Evolutionary conservation across 225 moss, liverwort and hornwort species (phyloP).

Genomic region (Takakia lepidozioides): DNA sequence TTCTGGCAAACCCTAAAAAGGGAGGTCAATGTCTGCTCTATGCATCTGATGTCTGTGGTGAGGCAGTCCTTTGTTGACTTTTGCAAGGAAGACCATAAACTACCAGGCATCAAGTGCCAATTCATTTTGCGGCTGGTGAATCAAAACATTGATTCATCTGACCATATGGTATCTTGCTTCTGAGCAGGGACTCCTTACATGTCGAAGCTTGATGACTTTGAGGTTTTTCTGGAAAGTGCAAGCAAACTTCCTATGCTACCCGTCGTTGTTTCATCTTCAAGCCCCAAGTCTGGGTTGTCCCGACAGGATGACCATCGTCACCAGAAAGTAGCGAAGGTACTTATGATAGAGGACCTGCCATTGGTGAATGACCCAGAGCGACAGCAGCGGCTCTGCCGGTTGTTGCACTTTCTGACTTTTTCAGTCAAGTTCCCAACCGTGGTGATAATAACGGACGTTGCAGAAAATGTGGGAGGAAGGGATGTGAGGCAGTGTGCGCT

Average conservation of each 20-base stretch:
- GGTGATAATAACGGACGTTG: slow-evolving; percentile 63
- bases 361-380: slow-evolving; percentile 41
- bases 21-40: no score
- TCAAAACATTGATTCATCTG: no score
- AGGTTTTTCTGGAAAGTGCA: slow-evolving; percentile 61
- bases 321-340: slow-evolving; percentile 29
- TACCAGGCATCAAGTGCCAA: no score
- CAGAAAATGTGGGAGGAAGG: slow-evolving; percentile 36
- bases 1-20: no score
- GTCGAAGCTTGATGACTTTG: slow-evolving; percentile 93
- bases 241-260: slow-evolving; percentile 64
- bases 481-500: slow-evolving; percentile 25
- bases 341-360: slow-evolving; percentile 88
- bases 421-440: slow-evolving; percentile 58
- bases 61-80: no score
- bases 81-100: no score
- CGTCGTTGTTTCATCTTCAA: slow-evolving; percentile 8
- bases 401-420: slow-evolving; percentile 36
- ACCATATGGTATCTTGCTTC: no score
- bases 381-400: slow-evolving; percentile 38
- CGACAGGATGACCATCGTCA: slow-evolving; percentile 3
- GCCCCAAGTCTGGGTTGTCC: slow-evolving; percentile 8
- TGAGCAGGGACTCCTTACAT: slow-evolving; percentile 50
- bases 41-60: no score
- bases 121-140: no score